These are phyloP conservation scores for Taiozyma onychis DNA, from an alignment of 1,139 yeast species.

Conservation along the genomic window DNA sequence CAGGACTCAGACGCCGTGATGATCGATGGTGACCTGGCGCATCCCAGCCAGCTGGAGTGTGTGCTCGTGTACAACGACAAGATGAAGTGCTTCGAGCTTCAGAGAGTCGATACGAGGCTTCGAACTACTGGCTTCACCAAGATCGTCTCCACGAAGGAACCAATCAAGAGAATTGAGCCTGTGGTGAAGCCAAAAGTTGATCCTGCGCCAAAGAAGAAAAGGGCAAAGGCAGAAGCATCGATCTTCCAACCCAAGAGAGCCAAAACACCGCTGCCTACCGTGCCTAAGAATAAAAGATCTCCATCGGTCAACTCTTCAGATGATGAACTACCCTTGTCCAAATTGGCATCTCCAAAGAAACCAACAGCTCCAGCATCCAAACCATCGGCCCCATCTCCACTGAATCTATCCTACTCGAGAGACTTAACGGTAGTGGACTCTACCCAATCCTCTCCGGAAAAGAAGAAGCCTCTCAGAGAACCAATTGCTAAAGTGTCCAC, in stretches of 20 bases:
- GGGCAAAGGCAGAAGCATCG: constrained; percentile 16
- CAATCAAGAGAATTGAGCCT: not conserved
- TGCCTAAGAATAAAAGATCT: constrained; percentile 4
- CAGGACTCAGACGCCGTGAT: constrained; percentile 5
- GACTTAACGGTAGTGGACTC: not conserved
- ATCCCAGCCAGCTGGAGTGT: constrained; percentile 14
- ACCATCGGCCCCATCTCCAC: constrained; percentile 8
- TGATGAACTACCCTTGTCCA: constrained; percentile 15
- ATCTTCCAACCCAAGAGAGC: constrained; percentile 21
- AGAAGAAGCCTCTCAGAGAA: not conserved
- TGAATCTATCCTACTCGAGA: constrained; percentile 1
- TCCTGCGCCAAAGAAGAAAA: constrained; percentile 9
- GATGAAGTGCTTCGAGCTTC: constrained; percentile 11
- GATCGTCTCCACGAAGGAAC: not conserved
- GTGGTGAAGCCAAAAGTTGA: not conserved
- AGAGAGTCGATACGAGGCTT: constrained; percentile 11
- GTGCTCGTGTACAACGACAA: constrained; percentile 14
- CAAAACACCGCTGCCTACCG: constrained; percentile 13
- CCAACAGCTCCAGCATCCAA: not conserved
- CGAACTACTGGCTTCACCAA: constrained; percentile 4
- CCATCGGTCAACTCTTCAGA: constrained; percentile 5
- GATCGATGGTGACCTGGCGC: constrained; percentile 9
- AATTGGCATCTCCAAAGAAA: constrained; percentile 8
- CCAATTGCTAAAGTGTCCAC: not conserved
- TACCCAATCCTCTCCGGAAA: not conserved